Evolutionary conservation across 2,329 filamentous ascomycete genomes (phyloP), one percentile per base, ranked within the genome.

Genomic region (Sclerotinia glacialis): DNA sequence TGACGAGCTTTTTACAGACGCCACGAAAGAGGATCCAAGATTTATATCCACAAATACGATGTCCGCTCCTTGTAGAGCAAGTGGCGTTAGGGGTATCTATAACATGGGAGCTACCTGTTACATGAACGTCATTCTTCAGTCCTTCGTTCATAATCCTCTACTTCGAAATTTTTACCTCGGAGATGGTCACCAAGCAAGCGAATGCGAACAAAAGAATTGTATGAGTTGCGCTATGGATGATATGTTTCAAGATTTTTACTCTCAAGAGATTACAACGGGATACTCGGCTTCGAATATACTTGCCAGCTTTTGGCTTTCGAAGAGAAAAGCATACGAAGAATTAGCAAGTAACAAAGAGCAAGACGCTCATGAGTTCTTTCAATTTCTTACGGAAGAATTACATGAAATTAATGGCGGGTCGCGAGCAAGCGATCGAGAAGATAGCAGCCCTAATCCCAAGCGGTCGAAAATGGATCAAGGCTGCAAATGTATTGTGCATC

Each of bases 61-160:
- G 37, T 85, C 88, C 67, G 89, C 91, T 8, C 90, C 92, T 16
- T 97, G 94, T 76, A 88, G 91, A 66, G 93, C 92, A 23, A 93
- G 90, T 71, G 94, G 95, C 12, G 86, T 97, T 49, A 88, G 95
- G 46, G 94, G 94, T 42, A 89, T 99, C 68, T 97, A 96, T 79
- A 99, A 98, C 75, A 94, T 97, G 77, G 95, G 94, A n/a, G 93
- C 96, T 67, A 98, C 95, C 14, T 99, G 94, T 80, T 99, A 97
- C 79, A 94, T 98, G 84, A 96, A 95, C 73, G 94, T 97, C 40
- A 93, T 98, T 58, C 83, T 99, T 21, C 95, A 98, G 78, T 93
- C 90, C 66, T 88, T 99, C 72, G 85, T 98, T 65, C 94, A 97
- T 80, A 97, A 98, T 75, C 94, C 94, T 0, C 84, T 97, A 54